These are phyloP conservation scores for Trichophyton mentagrophytes DNA, from an alignment of 2,329 filamentous ascomycete genomes.

Conservation along the genomic window DNA sequence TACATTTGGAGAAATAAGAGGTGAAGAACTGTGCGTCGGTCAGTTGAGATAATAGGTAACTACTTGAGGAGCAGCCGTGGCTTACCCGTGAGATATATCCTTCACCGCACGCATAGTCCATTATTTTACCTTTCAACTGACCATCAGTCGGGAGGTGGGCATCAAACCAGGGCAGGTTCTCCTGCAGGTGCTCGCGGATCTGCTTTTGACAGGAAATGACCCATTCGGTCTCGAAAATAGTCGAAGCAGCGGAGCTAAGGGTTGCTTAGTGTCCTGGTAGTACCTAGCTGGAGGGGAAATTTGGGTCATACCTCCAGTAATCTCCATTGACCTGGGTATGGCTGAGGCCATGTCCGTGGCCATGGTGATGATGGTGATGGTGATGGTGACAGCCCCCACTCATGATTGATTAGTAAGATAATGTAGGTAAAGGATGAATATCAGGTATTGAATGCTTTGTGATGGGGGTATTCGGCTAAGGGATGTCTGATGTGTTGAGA, in stretches of 20 bases:
- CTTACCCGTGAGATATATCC: slow-evolving; percentile 12
- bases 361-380: slow-evolving; percentile 4
- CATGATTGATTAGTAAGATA: not conserved
- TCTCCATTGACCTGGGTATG: slow-evolving; percentile 8
- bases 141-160: not conserved
- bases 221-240: slow-evolving; percentile 11
- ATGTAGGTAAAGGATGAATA: not conserved
- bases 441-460: not conserved
- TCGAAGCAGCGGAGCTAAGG: slow-evolving; percentile 6
- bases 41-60: not conserved
- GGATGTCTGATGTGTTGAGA: not conserved
- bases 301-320: slow-evolving; percentile 10
- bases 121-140: slow-evolving; percentile 9
- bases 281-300: not conserved
- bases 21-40: slow-evolving; percentile 7
- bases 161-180: slow-evolving; percentile 13
- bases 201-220: slow-evolving; percentile 7
- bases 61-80: not conserved
- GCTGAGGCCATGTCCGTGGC: not conserved
- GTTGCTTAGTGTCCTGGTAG: not conserved
- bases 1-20: slow-evolving; percentile 11
- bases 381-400: not conserved
- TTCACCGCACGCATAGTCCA: slow-evolving; percentile 15
- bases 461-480: not conserved
- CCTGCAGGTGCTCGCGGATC: slow-evolving; percentile 8